A percentile compares a stretch with the other conserved stretches of the same genome.
Evolutionary conservation across 2,329 filamentous ascomycete species (phyloP).

Genomic region (Alternaria hordeiaustralica): DNA sequence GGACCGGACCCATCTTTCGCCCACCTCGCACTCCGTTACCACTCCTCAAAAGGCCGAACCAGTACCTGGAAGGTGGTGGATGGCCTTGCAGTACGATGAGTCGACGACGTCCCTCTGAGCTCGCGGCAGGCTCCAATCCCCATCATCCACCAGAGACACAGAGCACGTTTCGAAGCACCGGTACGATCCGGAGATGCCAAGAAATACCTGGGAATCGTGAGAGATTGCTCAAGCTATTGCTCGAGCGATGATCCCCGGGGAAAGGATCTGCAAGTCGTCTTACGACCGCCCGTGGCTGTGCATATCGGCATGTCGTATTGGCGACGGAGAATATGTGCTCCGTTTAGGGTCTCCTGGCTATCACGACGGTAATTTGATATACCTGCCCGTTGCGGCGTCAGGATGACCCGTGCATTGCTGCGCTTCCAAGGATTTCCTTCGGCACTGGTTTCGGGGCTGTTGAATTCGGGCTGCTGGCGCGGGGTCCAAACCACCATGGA

Average conservation of each 20-base stretch:
- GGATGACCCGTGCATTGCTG: conserved; percentile 11
- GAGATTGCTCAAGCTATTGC: conserved; percentile 2
- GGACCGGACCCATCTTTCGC: neutral
- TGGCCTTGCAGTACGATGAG: neutral
- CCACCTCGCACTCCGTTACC: neutral
- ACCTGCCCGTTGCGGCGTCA: conserved; percentile 2
- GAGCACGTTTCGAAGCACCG: neutral
- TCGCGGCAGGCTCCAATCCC: neutral
- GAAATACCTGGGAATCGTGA: conserved; percentile 24
- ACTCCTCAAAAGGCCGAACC: neutral
- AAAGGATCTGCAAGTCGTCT: conserved; percentile 26
- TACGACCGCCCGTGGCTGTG: conserved; percentile 5
- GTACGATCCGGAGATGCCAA: conserved; percentile 26
- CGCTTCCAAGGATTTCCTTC: conserved; percentile 6
- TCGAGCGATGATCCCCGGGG: conserved; percentile 14
- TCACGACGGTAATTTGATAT: conserved; percentile 2
- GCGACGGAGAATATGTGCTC: conserved; percentile 2
- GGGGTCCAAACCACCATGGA: conserved; percentile 25
- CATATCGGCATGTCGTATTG: neutral
- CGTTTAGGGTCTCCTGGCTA: neutral
- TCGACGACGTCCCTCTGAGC: neutral
- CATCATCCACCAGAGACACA: neutral
- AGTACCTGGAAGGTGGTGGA: neutral
- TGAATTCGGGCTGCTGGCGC: conserved; percentile 15
- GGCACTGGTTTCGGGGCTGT: conserved; percentile 9